A percentile compares a stretch with the other conserved stretches of the same genome.
These are phyloP conservation scores for Calonectria montana DNA, from an alignment of 2,329 filamentous ascomycete species.

Conservation along the genomic window DNA sequence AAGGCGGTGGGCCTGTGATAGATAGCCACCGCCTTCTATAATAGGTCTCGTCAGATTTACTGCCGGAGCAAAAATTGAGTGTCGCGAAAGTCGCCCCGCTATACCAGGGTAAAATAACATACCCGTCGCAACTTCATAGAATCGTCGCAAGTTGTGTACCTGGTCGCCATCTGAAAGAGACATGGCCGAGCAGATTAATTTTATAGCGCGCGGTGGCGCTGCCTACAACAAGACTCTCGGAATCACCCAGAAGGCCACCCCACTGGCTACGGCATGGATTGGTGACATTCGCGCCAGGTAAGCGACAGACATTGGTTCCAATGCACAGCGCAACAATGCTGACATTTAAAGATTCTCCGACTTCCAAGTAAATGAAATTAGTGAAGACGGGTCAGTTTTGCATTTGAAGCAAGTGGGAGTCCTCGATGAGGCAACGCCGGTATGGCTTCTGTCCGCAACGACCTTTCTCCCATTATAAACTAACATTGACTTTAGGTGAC, in stretches of 20 bases:
- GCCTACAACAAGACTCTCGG: slow-evolving; percentile 51
- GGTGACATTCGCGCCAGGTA: slow-evolving; percentile 55
- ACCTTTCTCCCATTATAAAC: neutral
- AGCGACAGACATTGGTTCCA: slow-evolving; percentile 13
- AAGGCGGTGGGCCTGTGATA: neutral
- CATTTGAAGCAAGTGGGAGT: slow-evolving; percentile 69
- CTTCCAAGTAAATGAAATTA: slow-evolving; percentile 92
- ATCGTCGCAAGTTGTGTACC: slow-evolving; percentile 15
- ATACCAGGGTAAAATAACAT: slow-evolving; percentile 29
- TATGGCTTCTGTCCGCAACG: slow-evolving; percentile 9
- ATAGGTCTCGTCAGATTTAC: slow-evolving; percentile 5
- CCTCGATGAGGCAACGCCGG: slow-evolving; percentile 30
- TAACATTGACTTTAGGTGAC: slow-evolving; percentile 27
- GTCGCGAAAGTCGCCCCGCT: slow-evolving; percentile 36
- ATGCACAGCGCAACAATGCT: slow-evolving; percentile 17
- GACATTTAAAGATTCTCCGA: slow-evolving; percentile 77
- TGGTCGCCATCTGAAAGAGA: slow-evolving; percentile 4
- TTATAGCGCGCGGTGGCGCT: slow-evolving; percentile 45
- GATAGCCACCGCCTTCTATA: slow-evolving; percentile 32
- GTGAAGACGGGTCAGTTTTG: slow-evolving; percentile 78
- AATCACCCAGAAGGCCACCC: slow-evolving; percentile 54
- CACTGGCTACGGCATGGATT: slow-evolving; percentile 51
- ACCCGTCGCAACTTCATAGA: slow-evolving; percentile 21
- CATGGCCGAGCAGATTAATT: slow-evolving; percentile 48
- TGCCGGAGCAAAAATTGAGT: slow-evolving; percentile 42